A percentile compares a stretch with the other conserved stretches of the same genome.
Evolutionary conservation across 805 yeast genomes (phyloP).

Genomic region (Saccharomycopsis vini): DNA sequence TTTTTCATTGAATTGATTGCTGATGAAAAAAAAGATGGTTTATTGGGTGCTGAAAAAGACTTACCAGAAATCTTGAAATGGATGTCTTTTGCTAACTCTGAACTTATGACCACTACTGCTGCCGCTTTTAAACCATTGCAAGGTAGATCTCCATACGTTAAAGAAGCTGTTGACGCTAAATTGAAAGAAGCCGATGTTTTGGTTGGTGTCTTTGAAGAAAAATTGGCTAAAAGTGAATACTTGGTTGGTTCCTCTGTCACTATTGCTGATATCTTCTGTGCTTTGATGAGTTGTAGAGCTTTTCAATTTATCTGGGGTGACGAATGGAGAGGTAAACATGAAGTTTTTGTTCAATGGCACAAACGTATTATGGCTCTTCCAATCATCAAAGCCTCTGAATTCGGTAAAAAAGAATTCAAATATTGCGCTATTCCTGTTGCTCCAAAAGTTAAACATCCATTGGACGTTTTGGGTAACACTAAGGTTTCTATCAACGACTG

Average conservation of each 20-base stretch:
- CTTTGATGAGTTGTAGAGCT: conserved; percentile 32
- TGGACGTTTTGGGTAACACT: conserved; percentile 71
- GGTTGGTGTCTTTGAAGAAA: conserved; percentile 8
- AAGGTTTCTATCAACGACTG: conserved; percentile 75
- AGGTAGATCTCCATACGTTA: conserved; percentile 12
- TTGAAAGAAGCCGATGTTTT: conserved; percentile 5
- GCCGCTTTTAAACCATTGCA: conserved; percentile 42
- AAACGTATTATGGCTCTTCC: conserved; percentile 29
- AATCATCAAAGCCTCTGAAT: conserved; percentile 21
- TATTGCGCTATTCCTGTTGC: conserved; percentile 54
- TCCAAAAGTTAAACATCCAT: conserved; percentile 79
- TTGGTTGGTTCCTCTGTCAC: conserved; percentile 16
- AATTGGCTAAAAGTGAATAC: conserved; percentile 10
- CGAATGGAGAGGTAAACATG: conserved; percentile 12
- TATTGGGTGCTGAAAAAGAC: conserved; percentile 19
- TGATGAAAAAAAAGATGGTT: conserved; percentile 2
- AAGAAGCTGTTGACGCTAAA: conserved; percentile 6
- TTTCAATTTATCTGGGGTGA: conserved; percentile 40
- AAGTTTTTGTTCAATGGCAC: conserved; percentile 12
- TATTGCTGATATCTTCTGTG: conserved; percentile 13
- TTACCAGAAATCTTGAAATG: conserved; percentile 14
- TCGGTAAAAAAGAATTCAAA: conserved; percentile 40
- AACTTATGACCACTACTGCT: conserved; percentile 25
- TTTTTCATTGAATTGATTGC: conserved; percentile 9
- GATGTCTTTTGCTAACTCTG: conserved; percentile 14